Conservation (phyloP, 208 protist genomes). For the Borovskyia barvae region DNA sequence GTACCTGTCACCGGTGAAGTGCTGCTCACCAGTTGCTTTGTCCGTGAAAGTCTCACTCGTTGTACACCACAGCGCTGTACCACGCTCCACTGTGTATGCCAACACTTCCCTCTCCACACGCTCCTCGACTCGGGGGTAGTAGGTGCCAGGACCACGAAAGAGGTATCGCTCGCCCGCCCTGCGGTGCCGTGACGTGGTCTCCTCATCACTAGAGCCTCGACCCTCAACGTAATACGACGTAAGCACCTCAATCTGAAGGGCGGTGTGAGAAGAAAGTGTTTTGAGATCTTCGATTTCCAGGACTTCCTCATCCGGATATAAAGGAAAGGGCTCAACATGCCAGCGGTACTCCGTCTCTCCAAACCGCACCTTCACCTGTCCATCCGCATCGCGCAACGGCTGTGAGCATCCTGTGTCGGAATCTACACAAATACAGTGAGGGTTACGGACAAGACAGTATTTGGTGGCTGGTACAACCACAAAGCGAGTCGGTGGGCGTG, state of each 20-base stretch:
- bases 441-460: conserved; percentile 68
- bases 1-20: conserved; percentile 67
- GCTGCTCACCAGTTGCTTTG: conserved; percentile 24
- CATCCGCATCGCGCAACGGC: conserved; percentile 50
- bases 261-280: conserved; percentile 56
- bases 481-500: conserved; percentile 41
- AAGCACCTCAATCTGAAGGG: conserved; percentile 48
- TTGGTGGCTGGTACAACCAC: conserved; percentile 44
- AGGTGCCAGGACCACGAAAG: conserved; percentile 63
- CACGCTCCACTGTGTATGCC: conserved; percentile 24
- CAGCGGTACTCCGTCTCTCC: conserved; percentile 87
- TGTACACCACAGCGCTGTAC: conserved; percentile 38
- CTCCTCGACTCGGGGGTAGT: conserved; percentile 73
- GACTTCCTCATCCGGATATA: conserved; percentile 89
- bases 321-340: conserved; percentile 79
- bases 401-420: conserved; percentile 15
- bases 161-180: conserved; percentile 50
- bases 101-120: conserved; percentile 34
- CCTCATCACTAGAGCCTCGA: not conserved
- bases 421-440: conserved; percentile 26
- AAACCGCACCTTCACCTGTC: conserved; percentile 79
- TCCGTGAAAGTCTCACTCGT: conserved; percentile 40
- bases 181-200: conserved; percentile 26
- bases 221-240: conserved; percentile 46
- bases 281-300: conserved; percentile 44